Conservation (phyloP, 371 early-diverging fungal species). For the Haplosporangium sp. region DNA sequence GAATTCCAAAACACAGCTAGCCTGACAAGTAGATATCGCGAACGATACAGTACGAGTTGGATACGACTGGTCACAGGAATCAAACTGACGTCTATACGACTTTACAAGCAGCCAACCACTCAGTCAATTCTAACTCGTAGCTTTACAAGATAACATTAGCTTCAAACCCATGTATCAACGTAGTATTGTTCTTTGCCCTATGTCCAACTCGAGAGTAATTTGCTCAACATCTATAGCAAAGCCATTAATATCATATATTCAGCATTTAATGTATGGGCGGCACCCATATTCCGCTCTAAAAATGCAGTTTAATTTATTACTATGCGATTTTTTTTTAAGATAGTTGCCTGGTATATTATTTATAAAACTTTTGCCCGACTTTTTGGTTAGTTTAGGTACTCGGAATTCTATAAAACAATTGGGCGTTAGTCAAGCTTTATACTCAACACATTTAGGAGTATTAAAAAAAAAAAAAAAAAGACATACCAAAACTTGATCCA, state of each 20-base stretch:
- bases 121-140: constrained; percentile 47
- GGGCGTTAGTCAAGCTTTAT: not conserved
- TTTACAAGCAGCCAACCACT: constrained; percentile 42
- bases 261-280: not conserved
- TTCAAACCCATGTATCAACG: not conserved
- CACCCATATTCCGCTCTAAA: not conserved
- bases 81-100: constrained; percentile 52
- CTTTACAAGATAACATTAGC: constrained; percentile 36
- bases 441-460: not conserved
- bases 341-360: not conserved
- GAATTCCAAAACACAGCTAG: constrained; percentile 36
- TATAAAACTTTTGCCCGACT: not conserved
- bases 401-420: constrained; percentile 16
- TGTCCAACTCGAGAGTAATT: no score
- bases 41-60: constrained; percentile 49
- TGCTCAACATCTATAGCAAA: no score
- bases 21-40: constrained; percentile 40
- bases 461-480: not conserved
- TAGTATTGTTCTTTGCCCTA: no score
- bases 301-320: not conserved
- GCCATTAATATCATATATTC: no score
- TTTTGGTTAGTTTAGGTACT: constrained; percentile 5
- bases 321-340: not conserved
- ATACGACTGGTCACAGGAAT: constrained; percentile 52
- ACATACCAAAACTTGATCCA: constrained; percentile 36